phyloP scores from a whole-genome alignment of 192 early-diverging fungal genomes.

The Coemansia sp. region DNA sequence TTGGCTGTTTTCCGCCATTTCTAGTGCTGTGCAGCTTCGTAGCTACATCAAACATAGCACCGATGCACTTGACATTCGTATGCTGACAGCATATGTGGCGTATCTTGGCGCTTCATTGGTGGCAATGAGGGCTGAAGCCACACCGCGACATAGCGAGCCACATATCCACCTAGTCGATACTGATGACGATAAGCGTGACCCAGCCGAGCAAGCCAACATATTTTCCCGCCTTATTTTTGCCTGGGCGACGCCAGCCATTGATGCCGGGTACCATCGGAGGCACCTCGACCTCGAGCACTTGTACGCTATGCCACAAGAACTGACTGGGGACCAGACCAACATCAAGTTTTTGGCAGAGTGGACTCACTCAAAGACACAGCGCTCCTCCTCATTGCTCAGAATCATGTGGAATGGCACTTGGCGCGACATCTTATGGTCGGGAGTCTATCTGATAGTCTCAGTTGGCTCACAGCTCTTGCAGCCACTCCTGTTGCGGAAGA shows the following conservation, averaged over 20 bases:
- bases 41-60: not conserved
- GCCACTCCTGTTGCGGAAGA: slow-evolving; percentile 22
- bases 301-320: slow-evolving; percentile 11
- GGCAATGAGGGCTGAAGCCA: not conserved
- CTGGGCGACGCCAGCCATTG: slow-evolving; percentile 89
- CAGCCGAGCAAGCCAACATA: slow-evolving; percentile 20
- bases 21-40: not conserved
- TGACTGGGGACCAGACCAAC: slow-evolving; percentile 13
- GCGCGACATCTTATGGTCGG: slow-evolving; percentile 17
- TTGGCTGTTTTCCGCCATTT: slow-evolving; percentile 17
- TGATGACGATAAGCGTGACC: not conserved
- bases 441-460: slow-evolving; percentile 17
- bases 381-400: slow-evolving; percentile 1
- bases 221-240: slow-evolving; percentile 64
- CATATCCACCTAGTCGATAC: not conserved
- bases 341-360: slow-evolving; percentile 25
- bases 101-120: not conserved
- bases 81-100: not conserved
- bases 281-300: slow-evolving; percentile 35
- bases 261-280: slow-evolving; percentile 70
- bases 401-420: slow-evolving; percentile 10
- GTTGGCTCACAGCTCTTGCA: slow-evolving; percentile 29
- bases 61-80: not conserved
- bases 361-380: slow-evolving; percentile 23
- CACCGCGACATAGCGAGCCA: not conserved